Evolutionary conservation across 371 early-diverging fungal species (phyloP), one percentile per base, ranked within the genome.

Genomic region (Batrachochytrium dendrobatidis): DNA sequence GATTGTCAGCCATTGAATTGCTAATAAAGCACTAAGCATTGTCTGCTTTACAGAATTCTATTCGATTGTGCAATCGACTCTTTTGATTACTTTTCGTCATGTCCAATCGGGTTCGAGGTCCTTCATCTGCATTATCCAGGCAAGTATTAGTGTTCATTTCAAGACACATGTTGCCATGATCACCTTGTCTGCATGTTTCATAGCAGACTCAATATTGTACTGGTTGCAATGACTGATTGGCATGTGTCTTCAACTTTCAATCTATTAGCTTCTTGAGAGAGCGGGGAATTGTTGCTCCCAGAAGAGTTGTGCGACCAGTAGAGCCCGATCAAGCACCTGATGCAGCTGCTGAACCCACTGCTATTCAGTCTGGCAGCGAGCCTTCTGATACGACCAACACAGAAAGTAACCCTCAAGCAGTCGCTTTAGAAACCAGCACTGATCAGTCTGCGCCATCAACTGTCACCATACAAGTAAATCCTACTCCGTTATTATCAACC

Each of bases 81-180:
- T n/a, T n/a, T n/a, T n/a, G n/a, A n/a, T n/a, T n/a, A n/a, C n/a
- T n/a, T n/a, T n/a, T n/a, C n/a, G n/a, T n/a, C n/a, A n/a, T n/a
- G n/a, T n/a, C n/a, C 7, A 82, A 83, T 66, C 71, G 75, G 59
- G 74, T 85, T 0, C 61, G 81, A 26, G 86, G 88, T 0, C 86
- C 88, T 2, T 77, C 85, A 10, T 85, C 86, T 52, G 88, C 88
- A 31, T 70, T 88, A 30, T 80, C 78, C 15, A 67, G 67, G 66
- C 67, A 50, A 25, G 53, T 15, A n/a, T 12, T 29, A 24, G 4
- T 0, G 18, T n/a, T n/a, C n/a, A n/a, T n/a, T n/a, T n/a, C n/a
- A n/a, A n/a, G n/a, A n/a, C n/a, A n/a, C n/a, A n/a, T n/a, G n/a
- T n/a, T n/a, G n/a, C n/a, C n/a, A n/a, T n/a, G n/a, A n/a, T n/a